Conservation (phyloP, 805 yeast species). For the Monosporozyma siamensis region DNA sequence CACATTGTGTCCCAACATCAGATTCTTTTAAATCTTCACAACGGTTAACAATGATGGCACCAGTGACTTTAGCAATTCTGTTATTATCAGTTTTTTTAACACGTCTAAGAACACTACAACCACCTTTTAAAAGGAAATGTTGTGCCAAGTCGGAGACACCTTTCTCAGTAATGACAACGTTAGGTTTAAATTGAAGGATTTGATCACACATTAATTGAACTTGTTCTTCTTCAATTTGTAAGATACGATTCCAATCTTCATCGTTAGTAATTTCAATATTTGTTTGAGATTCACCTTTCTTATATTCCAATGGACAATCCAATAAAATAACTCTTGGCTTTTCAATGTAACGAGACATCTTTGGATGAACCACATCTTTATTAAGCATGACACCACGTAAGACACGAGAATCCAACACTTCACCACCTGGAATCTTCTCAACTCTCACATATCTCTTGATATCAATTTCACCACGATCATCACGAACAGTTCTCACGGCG, state of each 20-base stretch:
- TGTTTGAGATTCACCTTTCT: constrained; percentile 98
- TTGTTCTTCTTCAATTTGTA: constrained; percentile 97
- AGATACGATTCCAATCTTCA: constrained; percentile 89
- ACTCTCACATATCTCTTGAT: constrained; percentile 85
- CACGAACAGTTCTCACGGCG: constrained; percentile 78
- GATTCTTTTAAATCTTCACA: constrained; percentile 87
- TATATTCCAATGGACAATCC: constrained; percentile 96
- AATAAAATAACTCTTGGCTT: constrained; percentile 82
- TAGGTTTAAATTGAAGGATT: constrained; percentile 78
- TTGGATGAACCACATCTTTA: constrained; percentile 98
- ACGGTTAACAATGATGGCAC: constrained; percentile 94
- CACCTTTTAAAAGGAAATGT: constrained; percentile 88
- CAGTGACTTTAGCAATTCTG: constrained; percentile 93
- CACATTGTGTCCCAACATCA: constrained; percentile 85
- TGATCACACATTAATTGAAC: constrained; percentile 79
- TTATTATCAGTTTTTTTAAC: constrained; percentile 93
- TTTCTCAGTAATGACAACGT: constrained; percentile 91
- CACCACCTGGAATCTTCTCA: constrained; percentile 98
- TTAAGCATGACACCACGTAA: constrained; percentile 87
- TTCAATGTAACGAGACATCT: constrained; percentile 83
- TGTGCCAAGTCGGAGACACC: constrained; percentile 98
- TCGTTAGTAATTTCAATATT: constrained; percentile 95
- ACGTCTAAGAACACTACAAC: constrained; percentile 86
- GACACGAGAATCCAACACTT: constrained; percentile 79
- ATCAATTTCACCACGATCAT: constrained; percentile 71